These are phyloP conservation scores for Candida wancherniae DNA, from an alignment of 805 yeast species.

Conservation along the genomic window DNA sequence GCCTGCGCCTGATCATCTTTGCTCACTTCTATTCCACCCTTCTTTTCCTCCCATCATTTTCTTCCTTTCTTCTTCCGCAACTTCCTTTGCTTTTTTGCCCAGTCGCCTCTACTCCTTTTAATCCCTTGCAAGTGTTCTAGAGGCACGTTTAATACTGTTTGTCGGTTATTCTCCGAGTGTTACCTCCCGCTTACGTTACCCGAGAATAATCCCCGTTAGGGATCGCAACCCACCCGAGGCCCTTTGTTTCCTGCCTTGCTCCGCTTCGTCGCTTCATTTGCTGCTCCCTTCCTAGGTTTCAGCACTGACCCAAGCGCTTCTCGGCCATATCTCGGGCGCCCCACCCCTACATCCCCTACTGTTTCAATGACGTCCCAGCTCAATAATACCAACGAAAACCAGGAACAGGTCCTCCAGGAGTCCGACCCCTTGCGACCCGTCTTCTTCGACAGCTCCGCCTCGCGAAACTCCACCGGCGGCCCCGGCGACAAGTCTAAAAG, in stretches of 20 bases:
- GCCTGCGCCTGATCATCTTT: background rate
- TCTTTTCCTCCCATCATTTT: constrained; percentile 1
- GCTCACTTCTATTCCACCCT: constrained; percentile 1
- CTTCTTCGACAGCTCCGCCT: constrained; percentile 25
- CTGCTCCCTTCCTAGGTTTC: no score
- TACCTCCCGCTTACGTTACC: no score
- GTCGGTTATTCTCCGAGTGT: no score
- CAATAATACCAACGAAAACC: constrained; percentile 27
- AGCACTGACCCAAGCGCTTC: no score
- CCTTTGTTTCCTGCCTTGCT: background rate
- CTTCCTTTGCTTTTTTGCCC: no score
- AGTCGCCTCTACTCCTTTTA: no score
- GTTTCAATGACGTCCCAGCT: constrained; percentile 27
- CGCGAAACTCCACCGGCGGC: constrained; percentile 13
- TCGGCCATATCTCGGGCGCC: constrained; percentile 1
- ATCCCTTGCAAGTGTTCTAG: no score
- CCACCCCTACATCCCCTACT: constrained; percentile 1
- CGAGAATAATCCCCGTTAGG: no score
- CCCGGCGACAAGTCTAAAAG: constrained; percentile 14
- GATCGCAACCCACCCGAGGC: no score
- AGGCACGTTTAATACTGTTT: no score
- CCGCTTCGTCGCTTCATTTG: background rate
- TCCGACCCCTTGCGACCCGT: constrained; percentile 29
- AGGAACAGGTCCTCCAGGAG: constrained; percentile 29
- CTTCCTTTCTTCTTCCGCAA: no score